phyloP scores from a whole-genome alignment of 139 green algal genomes.

The Micractinium sp. region DNA sequence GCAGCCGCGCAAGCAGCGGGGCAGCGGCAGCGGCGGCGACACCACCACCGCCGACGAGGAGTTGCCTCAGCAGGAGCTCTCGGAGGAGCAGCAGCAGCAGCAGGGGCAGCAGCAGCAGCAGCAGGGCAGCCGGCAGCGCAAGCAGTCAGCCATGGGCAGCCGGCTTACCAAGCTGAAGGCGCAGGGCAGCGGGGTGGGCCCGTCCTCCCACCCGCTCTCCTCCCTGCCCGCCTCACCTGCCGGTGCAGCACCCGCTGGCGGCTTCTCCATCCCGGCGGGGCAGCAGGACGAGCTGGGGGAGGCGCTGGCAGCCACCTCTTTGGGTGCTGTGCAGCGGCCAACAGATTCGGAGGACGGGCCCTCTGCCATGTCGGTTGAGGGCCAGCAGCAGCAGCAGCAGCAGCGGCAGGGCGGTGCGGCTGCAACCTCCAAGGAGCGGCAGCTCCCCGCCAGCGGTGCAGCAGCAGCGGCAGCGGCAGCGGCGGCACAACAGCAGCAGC shows the following conservation, averaged over 20 bases:
- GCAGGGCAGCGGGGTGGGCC: not conserved
- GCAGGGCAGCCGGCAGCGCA: not conserved
- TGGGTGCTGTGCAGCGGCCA: not conserved
- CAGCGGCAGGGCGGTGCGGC: not conserved
- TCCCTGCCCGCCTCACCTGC: constrained; percentile 15
- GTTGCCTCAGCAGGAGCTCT: not conserved
- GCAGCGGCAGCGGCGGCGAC: not conserved
- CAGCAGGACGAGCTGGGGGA: not conserved
- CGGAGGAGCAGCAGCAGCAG: not conserved
- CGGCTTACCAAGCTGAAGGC: constrained; percentile 7
- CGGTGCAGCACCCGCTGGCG: not conserved
- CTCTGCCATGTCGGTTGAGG: not conserved
- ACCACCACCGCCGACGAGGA: not conserved
- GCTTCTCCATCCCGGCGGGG: constrained; percentile 12
- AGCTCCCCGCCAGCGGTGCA: not conserved
- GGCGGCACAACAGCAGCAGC: not conserved
- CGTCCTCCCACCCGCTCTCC: constrained; percentile 14
- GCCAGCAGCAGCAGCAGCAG: not conserved
- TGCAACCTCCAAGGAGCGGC: not conserved
- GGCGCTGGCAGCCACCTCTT: not conserved
- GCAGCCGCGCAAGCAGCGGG: constrained; percentile 13
- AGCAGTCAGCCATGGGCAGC: not conserved
- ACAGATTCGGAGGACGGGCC: not conserved
- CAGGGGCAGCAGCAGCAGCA: constrained; percentile 2
- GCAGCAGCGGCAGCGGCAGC: not conserved